Evolutionary conservation across 2,329 filamentous ascomycete species (phyloP), one percentile per base, ranked within the genome.

Genomic region (Neocatenulostroma microsporum): DNA sequence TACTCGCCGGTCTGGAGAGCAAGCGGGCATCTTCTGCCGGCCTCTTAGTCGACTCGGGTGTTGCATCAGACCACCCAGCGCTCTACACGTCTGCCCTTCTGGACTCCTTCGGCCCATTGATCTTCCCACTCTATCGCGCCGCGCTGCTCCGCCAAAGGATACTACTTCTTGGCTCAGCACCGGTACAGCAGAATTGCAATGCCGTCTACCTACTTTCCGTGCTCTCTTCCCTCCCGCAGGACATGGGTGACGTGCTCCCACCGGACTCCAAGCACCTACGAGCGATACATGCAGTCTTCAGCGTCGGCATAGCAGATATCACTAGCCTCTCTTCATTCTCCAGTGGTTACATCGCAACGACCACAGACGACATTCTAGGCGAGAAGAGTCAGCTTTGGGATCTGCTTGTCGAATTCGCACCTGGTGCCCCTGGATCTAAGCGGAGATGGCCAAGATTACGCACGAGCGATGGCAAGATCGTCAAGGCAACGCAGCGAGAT

Each of bases 301-400:
- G 82, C 35, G 75, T 98, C 41, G 91, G 91, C 33, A 80, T 98
- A 12, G 84, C 94, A 58, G 91, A 98, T 55, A 94, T 98, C 33
- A 76, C 84, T 4, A 78, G 82, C 39, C 71, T 96, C 4, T 70
- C 79, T n/a, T n/a, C n/a, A n/a, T n/a, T n/a, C n/a, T n/a, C n/a
- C n/a, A n/a, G n/a, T n/a, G 84, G 87, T 25, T 98, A 88, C 87
- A 80, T 94, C 41, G 91, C 89, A 10, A 95, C 88, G 61, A 95
- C 89, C 3, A 96, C 89, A 2, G 91, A 98, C 63, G 89, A 84
- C 54, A 91, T 98, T 40, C 72, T 98, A 11, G 79, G 78, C 30
- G 82, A 85, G 61, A 96, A 96, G 64, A 76, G 80, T 34, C 75
- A 82, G 2, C 74, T 98, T 2, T 96, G 87, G 70, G 91, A 98